A percentile compares a stretch with the other conserved stretches of the same genome.
Conservation (phyloP, 257 asterid species). For the Ilex asprella region DNA sequence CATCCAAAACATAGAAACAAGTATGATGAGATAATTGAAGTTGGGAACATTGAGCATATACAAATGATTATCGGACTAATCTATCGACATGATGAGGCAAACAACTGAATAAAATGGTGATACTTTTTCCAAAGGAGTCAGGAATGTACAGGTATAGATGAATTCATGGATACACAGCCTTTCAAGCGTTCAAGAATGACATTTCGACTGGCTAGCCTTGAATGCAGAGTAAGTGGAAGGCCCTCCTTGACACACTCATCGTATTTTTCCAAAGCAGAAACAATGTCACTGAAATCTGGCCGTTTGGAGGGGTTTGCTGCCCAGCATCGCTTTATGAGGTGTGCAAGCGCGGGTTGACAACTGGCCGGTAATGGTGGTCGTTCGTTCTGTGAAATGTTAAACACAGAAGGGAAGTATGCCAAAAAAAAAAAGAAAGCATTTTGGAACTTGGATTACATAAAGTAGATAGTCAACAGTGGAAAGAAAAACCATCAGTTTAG, state of each 20-base stretch:
- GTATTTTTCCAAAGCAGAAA: slow-evolving; percentile 59
- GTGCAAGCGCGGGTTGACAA: slow-evolving; percentile 80
- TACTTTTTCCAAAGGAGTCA: slow-evolving; percentile 16
- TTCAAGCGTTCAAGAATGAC: slow-evolving; percentile 63
- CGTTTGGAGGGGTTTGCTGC: slow-evolving; percentile 73
- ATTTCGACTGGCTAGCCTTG: slow-evolving; percentile 44
- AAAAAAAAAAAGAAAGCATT: too few species aligned
- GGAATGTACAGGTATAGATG: slow-evolving; percentile 71
- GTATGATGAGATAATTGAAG: neutral
- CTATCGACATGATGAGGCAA: slow-evolving; percentile 16
- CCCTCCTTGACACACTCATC: slow-evolving; percentile 84
- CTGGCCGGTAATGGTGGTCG: slow-evolving; percentile 88
- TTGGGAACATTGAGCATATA: neutral
- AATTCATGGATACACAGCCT: slow-evolving; percentile 60
- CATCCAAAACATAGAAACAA: neutral
- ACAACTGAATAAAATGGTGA: slow-evolving; percentile 5
- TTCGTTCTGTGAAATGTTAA: slow-evolving; percentile 52
- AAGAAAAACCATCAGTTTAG: too few species aligned
- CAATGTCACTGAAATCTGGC: slow-evolving; percentile 75
- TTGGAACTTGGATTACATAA: too few species aligned
- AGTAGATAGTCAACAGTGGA: too few species aligned
- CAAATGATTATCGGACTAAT: slow-evolving; percentile 13
- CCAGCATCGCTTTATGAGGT: slow-evolving; percentile 89
- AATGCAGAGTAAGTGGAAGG: slow-evolving; percentile 62
- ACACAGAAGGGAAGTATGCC: too few species aligned